A percentile compares a stretch with the other conserved stretches of the same genome.
Evolutionary conservation across 2,329 filamentous ascomycete species (phyloP).

Genomic region (Metarhizium robertsii): DNA sequence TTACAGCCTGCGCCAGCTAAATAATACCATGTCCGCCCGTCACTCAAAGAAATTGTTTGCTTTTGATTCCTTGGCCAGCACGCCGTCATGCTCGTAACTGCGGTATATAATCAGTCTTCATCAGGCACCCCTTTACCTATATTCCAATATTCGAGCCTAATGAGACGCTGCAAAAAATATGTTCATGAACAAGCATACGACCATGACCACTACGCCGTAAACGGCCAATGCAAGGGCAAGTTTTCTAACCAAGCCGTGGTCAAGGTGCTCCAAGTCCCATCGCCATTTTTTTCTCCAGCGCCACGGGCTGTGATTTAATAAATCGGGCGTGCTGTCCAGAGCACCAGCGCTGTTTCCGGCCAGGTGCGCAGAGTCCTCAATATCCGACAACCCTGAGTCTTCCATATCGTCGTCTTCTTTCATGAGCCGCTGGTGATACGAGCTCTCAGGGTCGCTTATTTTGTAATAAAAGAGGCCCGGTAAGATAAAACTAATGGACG

Average conservation of each 20-base stretch:
- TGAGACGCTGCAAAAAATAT: constrained; percentile 64
- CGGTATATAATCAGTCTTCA: constrained; percentile 1
- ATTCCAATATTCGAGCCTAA: constrained; percentile 24
- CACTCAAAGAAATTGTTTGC: background rate
- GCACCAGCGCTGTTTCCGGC: constrained; percentile 37
- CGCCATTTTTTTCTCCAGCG: constrained; percentile 48
- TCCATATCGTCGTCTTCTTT: constrained; percentile 88
- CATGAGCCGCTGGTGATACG: constrained; percentile 73
- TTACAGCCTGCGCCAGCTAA: no score
- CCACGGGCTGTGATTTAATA: constrained; percentile 27
- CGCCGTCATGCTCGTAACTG: constrained; percentile 1
- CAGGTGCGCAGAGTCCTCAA: constrained; percentile 35
- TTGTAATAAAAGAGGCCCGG: constrained; percentile 98
- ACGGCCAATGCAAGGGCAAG: constrained; percentile 66
- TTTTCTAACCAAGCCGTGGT: constrained; percentile 57
- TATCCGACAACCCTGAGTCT: constrained; percentile 42
- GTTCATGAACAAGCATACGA: constrained; percentile 78
- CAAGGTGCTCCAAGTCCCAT: constrained; percentile 54
- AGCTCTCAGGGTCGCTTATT: constrained; percentile 82
- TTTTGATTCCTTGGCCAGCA: background rate
- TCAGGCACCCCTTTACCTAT: background rate
- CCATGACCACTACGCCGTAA: constrained; percentile 84
- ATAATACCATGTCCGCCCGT: background rate
- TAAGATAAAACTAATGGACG: constrained; percentile 93
- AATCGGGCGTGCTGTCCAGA: constrained; percentile 28